Conservation (phyloP, 345 rosid species). For the Raphanus raphanistrum region DNA sequence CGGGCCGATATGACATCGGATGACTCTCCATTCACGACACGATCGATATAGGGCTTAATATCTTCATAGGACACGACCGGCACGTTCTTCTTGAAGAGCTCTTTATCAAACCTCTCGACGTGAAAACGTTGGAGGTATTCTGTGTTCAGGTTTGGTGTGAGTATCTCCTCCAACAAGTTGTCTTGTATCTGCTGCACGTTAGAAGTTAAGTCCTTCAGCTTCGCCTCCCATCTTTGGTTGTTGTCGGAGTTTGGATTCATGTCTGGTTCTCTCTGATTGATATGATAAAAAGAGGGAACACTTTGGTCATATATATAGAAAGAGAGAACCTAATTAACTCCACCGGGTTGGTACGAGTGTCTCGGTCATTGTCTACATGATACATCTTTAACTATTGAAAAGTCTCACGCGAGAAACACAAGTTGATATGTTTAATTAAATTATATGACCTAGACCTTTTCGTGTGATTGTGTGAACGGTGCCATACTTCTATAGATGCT, state of each 20-base stretch:
- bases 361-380: constrained; percentile 20
- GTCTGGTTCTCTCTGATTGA: constrained; percentile 20
- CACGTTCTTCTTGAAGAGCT: constrained; percentile 59
- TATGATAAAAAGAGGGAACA: constrained; percentile 8
- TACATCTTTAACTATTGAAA: not conserved
- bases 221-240: constrained; percentile 41
- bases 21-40: constrained; percentile 71
- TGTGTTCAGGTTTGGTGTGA: constrained; percentile 51
- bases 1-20: constrained; percentile 64
- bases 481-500: not conserved
- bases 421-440: not conserved
- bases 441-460: constrained; percentile 8
- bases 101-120: constrained; percentile 46
- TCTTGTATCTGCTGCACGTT: constrained; percentile 58
- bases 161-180: constrained; percentile 52
- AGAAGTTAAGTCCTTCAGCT: constrained; percentile 60
- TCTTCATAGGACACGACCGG: constrained; percentile 84
- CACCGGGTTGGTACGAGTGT: not conserved
- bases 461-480: constrained; percentile 24
- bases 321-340: not conserved
- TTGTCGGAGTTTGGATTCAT: constrained; percentile 21
- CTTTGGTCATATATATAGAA: constrained; percentile 26
- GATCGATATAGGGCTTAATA: constrained; percentile 61
- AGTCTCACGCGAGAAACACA: constrained; percentile 13
- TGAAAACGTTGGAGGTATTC: constrained; percentile 63